Base-by-base conservation (phyloP, 1,139 yeast species). In the Candida tetrigidarum region DNA sequence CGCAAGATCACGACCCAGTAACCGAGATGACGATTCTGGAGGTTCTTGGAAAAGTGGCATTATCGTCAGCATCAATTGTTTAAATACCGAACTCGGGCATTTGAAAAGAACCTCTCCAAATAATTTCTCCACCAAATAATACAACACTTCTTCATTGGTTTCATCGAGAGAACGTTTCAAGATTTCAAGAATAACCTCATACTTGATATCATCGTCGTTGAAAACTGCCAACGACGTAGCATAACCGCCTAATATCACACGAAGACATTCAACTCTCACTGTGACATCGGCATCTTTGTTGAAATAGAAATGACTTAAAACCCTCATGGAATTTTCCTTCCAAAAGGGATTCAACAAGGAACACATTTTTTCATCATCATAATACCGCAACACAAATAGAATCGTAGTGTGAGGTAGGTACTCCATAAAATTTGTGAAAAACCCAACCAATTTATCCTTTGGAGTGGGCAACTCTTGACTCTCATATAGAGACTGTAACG, bases 271-370 rank as follows among this genome's bases (percentile, higher is more conserved):
- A 0, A 70, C 47, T 37, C 82, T 71, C 2, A 76, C 66, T 1
- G 63, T 61, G 1, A 66, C 45, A 20, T 50, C 48, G 3, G 54
- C 49, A 5, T 50, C 50, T 9, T 37, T 15, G 19, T 63, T 64
- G 34, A 60, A 62, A 56, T 71, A 83, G 54, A 83, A 84, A 19
- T 67, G 64, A 19, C 70, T 66, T 19, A 83, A 60, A 3, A 84
- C 49, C n/a, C 63, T 64, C 18, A 63, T 60, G 39, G 80, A 66
- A 53, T 80, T 79, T 2, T 67, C 70, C 38, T 65, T 63, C 88
- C 91, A 84, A 15, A 71, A 62, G 0, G 78, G 71, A 37, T 74
- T 65, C n/a, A 81, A 57, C 6, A 82, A 76, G 1, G 83, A 70
- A 54, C 91, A 84, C 20, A 75, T 55, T 42, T 74, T 74, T 44